Evolutionary conservation across 495 filamentous ascomycete species (phyloP), one percentile per base, ranked within the genome.

Genomic region (Hypomontagnella monticulosa): DNA sequence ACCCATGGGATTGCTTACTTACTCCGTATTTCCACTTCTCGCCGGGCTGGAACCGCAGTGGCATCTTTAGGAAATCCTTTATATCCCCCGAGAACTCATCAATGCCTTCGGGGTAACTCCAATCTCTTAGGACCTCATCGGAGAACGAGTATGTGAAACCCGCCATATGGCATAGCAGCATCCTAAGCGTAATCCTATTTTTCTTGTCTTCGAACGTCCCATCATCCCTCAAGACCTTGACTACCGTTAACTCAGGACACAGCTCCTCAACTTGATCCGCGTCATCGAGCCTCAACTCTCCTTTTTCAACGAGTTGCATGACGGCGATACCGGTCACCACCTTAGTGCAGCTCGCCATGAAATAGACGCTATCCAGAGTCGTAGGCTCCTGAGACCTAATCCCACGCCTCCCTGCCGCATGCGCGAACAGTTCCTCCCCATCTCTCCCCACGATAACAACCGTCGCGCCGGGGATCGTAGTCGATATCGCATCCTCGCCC

Each of bases 281-380:
- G 71, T 87, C 81, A 69, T 88, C 86, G 0, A 89, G 71, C 0
- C 55, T 63, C 4, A 90, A 59, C 38, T 64, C 72, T 0, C 84
- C 84, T 54, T 84, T 78, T 62, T 89, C 87, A 9, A 87, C 81
- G 0, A 86, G 77, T 62, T 89, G 86, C 86, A 89, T 87, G 57
- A 76, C 82, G 0, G 85, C 85, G 52, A 89, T 78, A 0, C 78
- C 81, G 1, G 71, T 72, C 5, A 87, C 64, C 71, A 86, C 69
- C 61, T 87, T 88, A 0, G 86, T 87, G 66, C 83, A 87, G n/a
- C 81, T 84, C 37, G 84, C 83, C 19, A 88, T 83, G 84, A 81
- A 88, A 63, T 85, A 87, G 14, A 84, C 62, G 10, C 55, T 82
- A 14, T 87, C 84, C 5, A 83, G 51, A 1, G 73, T 79, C 81